A percentile compares a stretch with the other conserved stretches of the same genome.
Evolutionary conservation across 73 alveolate species (phyloP).

Genomic region (Diophrys sp.): DNA sequence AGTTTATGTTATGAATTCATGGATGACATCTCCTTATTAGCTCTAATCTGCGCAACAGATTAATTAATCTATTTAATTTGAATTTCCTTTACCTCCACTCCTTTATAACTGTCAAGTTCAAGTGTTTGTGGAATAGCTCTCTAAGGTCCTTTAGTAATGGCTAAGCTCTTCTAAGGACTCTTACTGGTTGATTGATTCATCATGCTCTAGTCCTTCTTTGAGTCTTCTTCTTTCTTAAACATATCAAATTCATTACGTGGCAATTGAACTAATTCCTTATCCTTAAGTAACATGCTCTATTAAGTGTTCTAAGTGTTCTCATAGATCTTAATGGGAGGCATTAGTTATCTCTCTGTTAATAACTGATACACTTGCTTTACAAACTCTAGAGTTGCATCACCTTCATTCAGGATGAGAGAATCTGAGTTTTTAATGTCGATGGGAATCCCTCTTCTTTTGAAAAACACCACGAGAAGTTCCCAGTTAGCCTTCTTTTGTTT

Average conservation of each 20-base stretch:
- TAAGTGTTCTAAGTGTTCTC: slow-evolving; percentile 36
- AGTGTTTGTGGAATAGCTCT: slow-evolving; percentile 46
- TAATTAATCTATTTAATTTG: slow-evolving; percentile 46
- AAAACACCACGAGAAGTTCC: slow-evolving; percentile 65
- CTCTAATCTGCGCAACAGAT: slow-evolving; percentile 61
- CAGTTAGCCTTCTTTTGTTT: slow-evolving; percentile 74
- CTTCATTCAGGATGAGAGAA: slow-evolving; percentile 46
- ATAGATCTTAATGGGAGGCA: slow-evolving; percentile 55
- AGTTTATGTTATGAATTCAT: slow-evolving; percentile 45
- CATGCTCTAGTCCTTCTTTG: slow-evolving; percentile 23
- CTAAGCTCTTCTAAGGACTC: slow-evolving; percentile 53
- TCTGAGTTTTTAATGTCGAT: slow-evolving; percentile 61
- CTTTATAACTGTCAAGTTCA: slow-evolving; percentile 54
- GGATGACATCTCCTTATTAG: slow-evolving; percentile 51
- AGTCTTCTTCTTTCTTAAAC: slow-evolving; percentile 32
- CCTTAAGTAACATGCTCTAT: slow-evolving; percentile 43
- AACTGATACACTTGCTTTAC: slow-evolving; percentile 61
- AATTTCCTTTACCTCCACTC: slow-evolving; percentile 60
- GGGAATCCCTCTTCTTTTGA: slow-evolving; percentile 54
- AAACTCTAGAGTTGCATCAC: slow-evolving; percentile 50
- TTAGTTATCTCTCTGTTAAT: slow-evolving; percentile 46
- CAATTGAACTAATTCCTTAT: slow-evolving; percentile 47
- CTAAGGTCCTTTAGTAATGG: slow-evolving; percentile 61
- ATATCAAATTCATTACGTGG: slow-evolving; percentile 49
- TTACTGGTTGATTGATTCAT: slow-evolving; percentile 41